A percentile compares a stretch with the other conserved stretches of the same genome.
Conservation (phyloP, 2,329 filamentous ascomycete genomes). For the Rhynchosporium graminicola region DNA sequence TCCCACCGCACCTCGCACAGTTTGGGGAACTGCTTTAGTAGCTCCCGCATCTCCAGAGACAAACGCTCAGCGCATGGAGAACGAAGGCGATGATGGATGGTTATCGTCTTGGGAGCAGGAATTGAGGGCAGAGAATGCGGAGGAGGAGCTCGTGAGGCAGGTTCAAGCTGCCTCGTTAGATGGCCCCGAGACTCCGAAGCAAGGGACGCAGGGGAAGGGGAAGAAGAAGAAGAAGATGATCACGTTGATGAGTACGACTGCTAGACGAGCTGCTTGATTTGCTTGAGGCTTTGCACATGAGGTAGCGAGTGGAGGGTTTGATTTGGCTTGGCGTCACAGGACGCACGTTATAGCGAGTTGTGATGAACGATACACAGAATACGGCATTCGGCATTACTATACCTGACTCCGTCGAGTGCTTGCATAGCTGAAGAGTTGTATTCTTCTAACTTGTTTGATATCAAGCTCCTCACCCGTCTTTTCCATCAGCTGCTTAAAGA, state of each 20-base stretch:
- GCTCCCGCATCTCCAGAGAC: constrained; percentile 58
- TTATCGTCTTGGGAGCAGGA: constrained; percentile 81
- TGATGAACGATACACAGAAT: constrained; percentile 46
- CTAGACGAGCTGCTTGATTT: constrained; percentile 44
- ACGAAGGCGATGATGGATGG: constrained; percentile 74
- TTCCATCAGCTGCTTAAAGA: no score
- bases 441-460: background rate
- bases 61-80: constrained; percentile 38
- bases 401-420: background rate
- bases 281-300: constrained; percentile 11
- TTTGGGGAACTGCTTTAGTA: constrained; percentile 86
- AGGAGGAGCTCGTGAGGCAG: constrained; percentile 59
- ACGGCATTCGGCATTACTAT: background rate
- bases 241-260: constrained; percentile 66
- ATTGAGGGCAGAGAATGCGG: constrained; percentile 64
- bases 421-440: background rate
- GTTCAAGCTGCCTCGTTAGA: constrained; percentile 55
- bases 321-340: constrained; percentile 5
- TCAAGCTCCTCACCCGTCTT: no score
- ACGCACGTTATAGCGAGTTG: constrained; percentile 1
- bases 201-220: constrained; percentile 51
- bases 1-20: constrained; percentile 73
- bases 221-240: constrained; percentile 76
- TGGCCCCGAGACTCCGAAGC: constrained; percentile 23
- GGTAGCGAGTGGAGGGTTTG: background rate